Evolutionary conservation across 345 rosid species (phyloP).

Genomic region (Theobroma cacao): DNA sequence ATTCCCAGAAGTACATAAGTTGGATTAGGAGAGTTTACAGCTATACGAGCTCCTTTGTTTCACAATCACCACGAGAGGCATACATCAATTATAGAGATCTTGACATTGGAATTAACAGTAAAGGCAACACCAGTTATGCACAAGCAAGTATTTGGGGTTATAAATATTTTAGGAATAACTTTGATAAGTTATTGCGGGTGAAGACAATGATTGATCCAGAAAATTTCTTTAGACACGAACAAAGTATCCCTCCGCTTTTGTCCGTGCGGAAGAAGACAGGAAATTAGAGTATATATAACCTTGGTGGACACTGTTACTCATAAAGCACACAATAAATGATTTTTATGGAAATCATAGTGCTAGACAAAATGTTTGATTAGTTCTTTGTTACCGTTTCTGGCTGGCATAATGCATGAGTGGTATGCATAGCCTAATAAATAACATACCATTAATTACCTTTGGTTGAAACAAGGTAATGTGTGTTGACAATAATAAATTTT

Average conservation of each 20-base stretch:
- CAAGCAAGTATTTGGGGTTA: background rate
- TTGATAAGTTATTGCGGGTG: background rate
- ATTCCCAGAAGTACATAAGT: constrained; percentile 25
- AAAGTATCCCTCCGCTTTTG: background rate
- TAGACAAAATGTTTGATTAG: background rate
- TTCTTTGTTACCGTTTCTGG: too few species aligned
- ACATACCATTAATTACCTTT: too few species aligned
- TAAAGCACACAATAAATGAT: background rate
- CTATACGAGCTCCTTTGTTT: background rate
- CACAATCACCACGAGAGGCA: background rate
- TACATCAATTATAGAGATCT: background rate
- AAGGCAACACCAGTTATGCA: background rate
- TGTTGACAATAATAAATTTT: too few species aligned
- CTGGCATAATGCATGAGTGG: background rate
- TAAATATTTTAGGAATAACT: background rate
- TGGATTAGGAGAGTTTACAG: background rate
- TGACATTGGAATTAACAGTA: background rate
- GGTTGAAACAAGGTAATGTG: too few species aligned
- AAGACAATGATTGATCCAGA: background rate
- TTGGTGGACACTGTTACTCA: too few species aligned
- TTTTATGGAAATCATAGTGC: too few species aligned
- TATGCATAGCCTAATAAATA: background rate
- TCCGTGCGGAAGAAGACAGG: fast-evolving
- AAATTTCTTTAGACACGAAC: background rate
- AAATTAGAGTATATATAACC: background rate